A percentile compares a stretch with the other conserved stretches of the same genome.
Evolutionary conservation across 768 basidiomycete species (phyloP).

Genomic region (Ramaria sp.): DNA sequence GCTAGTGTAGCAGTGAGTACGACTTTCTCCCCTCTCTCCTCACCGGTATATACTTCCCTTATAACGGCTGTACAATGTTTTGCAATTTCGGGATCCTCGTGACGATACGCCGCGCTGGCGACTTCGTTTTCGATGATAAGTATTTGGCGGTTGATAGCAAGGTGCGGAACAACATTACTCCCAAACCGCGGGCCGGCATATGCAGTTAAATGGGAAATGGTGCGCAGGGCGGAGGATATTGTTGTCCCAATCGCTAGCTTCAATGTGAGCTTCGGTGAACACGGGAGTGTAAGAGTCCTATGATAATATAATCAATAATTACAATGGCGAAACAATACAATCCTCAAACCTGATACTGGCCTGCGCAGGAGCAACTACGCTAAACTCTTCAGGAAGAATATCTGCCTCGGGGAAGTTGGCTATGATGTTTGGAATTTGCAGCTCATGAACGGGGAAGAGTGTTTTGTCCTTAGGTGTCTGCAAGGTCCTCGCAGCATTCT

Average conservation of each 20-base stretch:
- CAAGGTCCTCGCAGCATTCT: constrained; percentile 24
- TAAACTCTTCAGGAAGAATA: constrained; percentile 32
- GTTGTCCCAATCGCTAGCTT: constrained; percentile 46
- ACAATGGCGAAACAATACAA: constrained; percentile 28
- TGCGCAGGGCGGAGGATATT: constrained; percentile 46
- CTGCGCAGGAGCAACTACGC: constrained; percentile 35
- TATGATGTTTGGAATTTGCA: constrained; percentile 38
- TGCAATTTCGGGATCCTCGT: constrained; percentile 31
- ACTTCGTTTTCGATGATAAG: constrained; percentile 37
- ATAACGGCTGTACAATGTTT: constrained; percentile 46
- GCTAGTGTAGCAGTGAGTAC: constrained; percentile 42
- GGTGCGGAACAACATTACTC: constrained; percentile 33
- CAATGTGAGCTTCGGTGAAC: constrained; percentile 32
- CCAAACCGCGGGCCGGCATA: constrained; percentile 49
- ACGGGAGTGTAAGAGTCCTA: constrained; percentile 36
- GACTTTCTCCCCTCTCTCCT: constrained; percentile 27
- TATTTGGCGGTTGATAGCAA: constrained; percentile 31
- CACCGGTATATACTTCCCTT: constrained; percentile 27
- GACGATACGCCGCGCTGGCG: constrained; percentile 35
- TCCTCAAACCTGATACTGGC: constrained; percentile 38
- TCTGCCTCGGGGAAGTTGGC: constrained; percentile 37
- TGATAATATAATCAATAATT: constrained; percentile 31
- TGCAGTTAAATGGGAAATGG: constrained; percentile 49
- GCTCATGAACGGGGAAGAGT: constrained; percentile 42
- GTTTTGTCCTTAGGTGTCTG: constrained; percentile 25